Percentiles rank a stretch among this genome's conserved stretches.
phyloP scores from a whole-genome alignment of 352 stramenopile species.

The Globisporangium cystogenes region DNA sequence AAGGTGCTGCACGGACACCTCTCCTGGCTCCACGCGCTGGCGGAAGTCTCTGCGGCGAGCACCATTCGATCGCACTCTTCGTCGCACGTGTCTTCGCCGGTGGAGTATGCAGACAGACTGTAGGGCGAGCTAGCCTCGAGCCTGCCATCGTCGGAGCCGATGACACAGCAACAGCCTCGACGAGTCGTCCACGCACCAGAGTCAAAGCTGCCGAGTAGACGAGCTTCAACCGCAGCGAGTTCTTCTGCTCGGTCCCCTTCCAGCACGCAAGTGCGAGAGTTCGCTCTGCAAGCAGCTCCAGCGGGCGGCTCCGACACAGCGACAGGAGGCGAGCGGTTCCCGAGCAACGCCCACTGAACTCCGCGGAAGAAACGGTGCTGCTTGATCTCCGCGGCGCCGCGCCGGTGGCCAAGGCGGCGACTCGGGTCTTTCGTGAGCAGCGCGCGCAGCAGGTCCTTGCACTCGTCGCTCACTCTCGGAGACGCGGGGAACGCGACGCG shows the following conservation, averaged over 20 bases:
- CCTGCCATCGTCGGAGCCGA: background rate
- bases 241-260: background rate
- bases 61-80: slow-evolving; percentile 7
- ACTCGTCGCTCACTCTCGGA: slow-evolving; percentile 15
- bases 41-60: background rate
- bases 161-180: background rate
- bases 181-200: background rate
- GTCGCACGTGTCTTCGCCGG: slow-evolving; percentile 8
- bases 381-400: slow-evolving; percentile 26
- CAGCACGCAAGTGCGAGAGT: background rate
- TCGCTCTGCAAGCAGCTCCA: background rate
- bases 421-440: slow-evolving; percentile 17
- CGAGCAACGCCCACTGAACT: slow-evolving; percentile 21
- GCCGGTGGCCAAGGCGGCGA: slow-evolving; percentile 20
- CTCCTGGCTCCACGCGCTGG: background rate
- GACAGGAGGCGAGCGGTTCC: slow-evolving; percentile 1
- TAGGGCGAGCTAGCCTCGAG: background rate
- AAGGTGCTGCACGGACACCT: background rate
- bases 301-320: background rate
- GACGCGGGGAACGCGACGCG: slow-evolving; percentile 30
- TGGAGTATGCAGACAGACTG: background rate
- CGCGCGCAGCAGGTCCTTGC: slow-evolving; percentile 22
- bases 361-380: slow-evolving; percentile 24
- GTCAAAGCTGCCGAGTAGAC: background rate
- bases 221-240: background rate